These are phyloP conservation scores for Clonostachys byssicola DNA, from an alignment of 2,329 filamentous ascomycete species.

Conservation along the genomic window DNA sequence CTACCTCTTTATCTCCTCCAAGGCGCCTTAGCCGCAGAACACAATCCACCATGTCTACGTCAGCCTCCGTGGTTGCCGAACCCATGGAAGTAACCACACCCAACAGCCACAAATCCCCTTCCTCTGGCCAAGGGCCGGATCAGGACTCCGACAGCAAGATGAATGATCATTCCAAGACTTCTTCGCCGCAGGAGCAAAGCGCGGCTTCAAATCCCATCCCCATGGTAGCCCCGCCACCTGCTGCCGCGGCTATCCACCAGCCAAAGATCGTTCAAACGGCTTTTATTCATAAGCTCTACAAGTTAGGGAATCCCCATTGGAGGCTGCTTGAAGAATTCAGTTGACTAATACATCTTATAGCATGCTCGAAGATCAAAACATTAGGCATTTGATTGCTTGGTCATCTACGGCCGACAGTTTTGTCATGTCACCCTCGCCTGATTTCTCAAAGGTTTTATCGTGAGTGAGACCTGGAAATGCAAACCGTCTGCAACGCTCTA, in stretches of 20 bases:
- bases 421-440: constrained; percentile 95
- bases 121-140: constrained; percentile 38
- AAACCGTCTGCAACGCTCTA: constrained; percentile 7
- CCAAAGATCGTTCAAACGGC: constrained; percentile 98
- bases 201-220: constrained; percentile 15
- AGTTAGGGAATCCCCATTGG: constrained; percentile 53
- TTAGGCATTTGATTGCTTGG: constrained; percentile 96
- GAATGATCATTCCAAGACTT: constrained; percentile 26
- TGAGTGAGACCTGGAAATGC: constrained; percentile 45
- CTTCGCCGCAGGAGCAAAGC: constrained; percentile 31
- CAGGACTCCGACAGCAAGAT: constrained; percentile 29
- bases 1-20: too few species aligned
- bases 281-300: constrained; percentile 98
- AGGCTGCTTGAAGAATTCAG: background rate
- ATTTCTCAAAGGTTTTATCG: constrained; percentile 98
- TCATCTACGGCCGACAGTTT: constrained; percentile 92
- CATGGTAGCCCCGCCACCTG: constrained; percentile 46
- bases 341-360: constrained; percentile 36
- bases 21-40: too few species aligned
- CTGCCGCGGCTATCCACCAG: constrained; percentile 77
- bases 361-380: constrained; percentile 92
- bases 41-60: background rate
- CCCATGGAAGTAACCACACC: constrained; percentile 55
- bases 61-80: background rate
- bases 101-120: constrained; percentile 33